Percentiles rank a stretch among this genome's conserved stretches.
Conservation (phyloP, 257 asterid genomes). For the Solanum sitiens region DNA sequence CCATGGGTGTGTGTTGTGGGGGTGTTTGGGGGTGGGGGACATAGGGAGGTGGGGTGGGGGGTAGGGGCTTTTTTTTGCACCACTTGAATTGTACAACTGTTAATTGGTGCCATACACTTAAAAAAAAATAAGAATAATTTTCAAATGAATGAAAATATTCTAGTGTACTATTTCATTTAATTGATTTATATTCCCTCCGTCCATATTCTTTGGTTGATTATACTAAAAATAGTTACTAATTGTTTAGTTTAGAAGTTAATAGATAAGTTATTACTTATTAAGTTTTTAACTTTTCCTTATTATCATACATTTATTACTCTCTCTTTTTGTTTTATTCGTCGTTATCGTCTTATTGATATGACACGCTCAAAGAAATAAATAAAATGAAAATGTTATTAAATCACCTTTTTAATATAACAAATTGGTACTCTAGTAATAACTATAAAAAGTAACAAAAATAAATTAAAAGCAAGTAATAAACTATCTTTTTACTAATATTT, state of each 20-base stretch:
- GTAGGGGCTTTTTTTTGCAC: conserved; percentile 7
- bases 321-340: too few species aligned
- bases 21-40: not conserved
- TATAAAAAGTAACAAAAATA: too few species aligned
- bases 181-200: not conserved
- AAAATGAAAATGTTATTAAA: too few species aligned
- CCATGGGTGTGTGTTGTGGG: conserved; percentile 1
- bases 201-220: not conserved
- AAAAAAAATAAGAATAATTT: not conserved
- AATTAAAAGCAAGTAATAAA: too few species aligned
- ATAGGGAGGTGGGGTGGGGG: not conserved
- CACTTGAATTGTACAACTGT: conserved; percentile 42
- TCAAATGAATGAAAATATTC: not conserved
- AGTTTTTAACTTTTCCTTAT: not conserved
- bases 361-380: not conserved
- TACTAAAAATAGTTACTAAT: too few species aligned
- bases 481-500: too few species aligned
- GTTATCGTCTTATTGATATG: not conserved
- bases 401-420: too few species aligned
- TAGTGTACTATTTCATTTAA: not conserved
- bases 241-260: too few species aligned
- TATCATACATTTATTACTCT: not conserved
- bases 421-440: too few species aligned
- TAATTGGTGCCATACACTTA: not conserved
- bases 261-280: too few species aligned